A percentile compares a stretch with the other conserved stretches of the same genome.
Evolutionary conservation across 1,284 basidiomycete genomes (phyloP).

Genomic region (Apiotrichum laibachii): DNA sequence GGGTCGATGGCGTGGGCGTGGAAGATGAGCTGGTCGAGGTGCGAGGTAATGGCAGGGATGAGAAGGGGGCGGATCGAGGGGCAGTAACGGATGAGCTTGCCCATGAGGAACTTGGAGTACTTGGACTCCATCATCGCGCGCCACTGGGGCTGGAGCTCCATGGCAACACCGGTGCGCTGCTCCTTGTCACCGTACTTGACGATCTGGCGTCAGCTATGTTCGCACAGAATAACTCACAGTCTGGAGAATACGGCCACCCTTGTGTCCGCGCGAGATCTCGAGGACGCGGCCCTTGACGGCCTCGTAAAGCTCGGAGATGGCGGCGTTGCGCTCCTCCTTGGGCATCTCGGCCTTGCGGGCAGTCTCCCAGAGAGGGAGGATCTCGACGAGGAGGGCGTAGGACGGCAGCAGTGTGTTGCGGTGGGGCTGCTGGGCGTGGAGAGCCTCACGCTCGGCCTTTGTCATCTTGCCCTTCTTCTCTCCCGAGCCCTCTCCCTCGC

Average conservation of each 20-base stretch:
- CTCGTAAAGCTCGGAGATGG: conserved; percentile 68
- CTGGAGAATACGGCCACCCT: conserved; percentile 82
- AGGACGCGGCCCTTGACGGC: conserved; percentile 72
- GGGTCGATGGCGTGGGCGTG: conserved; percentile 78
- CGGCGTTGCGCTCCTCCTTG: conserved; percentile 67
- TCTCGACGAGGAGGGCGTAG: conserved; percentile 67
- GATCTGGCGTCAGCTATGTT: conserved; percentile 45
- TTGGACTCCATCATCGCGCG: conserved; percentile 74
- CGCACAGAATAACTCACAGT: conserved; percentile 54
- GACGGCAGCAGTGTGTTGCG: conserved; percentile 73
- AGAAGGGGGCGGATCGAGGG: conserved; percentile 64
- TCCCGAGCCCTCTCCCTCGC: conserved; percentile 11
- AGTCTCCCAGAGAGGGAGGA: conserved; percentile 70
- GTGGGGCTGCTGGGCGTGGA: conserved; percentile 50
- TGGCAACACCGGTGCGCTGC: conserved; percentile 72
- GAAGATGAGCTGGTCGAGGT: conserved; percentile 69
- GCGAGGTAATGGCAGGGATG: conserved; percentile 69
- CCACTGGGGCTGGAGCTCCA: conserved; percentile 75
- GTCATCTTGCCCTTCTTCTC: conserved; percentile 37
- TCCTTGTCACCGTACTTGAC: conserved; percentile 77
- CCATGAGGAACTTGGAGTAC: conserved; percentile 87
- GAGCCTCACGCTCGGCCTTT: conserved; percentile 43
- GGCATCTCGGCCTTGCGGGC: conserved; percentile 71
- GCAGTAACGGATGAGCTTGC: conserved; percentile 74
- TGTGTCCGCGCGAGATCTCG: conserved; percentile 83